These are phyloP conservation scores for Coemansia sp. DNA, from an alignment of 192 early-diverging fungal genomes.

Conservation along the genomic window DNA sequence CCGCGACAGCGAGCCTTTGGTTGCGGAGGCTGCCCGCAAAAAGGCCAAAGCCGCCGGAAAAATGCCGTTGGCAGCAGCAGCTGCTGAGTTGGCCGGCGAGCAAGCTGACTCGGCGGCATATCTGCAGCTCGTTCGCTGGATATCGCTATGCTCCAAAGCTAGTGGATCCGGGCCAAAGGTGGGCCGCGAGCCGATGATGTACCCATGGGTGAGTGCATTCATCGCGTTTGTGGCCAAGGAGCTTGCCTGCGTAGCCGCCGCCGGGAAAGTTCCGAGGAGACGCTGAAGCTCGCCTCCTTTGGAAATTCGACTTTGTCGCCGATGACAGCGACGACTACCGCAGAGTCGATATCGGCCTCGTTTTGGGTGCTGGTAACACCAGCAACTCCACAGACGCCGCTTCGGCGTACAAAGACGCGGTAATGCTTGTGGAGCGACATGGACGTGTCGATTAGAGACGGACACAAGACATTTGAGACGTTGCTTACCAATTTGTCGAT, in stretches of 20 bases:
- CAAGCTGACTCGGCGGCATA: neutral
- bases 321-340: neutral
- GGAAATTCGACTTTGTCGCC: neutral
- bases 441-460: neutral
- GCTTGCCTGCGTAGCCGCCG: neutral
- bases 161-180: neutral
- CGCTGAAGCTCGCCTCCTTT: neutral
- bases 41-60: too few species aligned
- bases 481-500: constrained; percentile 11
- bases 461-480: constrained; percentile 7
- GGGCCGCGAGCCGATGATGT: constrained; percentile 5
- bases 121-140: neutral
- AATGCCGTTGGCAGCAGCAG: neutral
- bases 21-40: too few species aligned
- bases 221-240: constrained; percentile 6
- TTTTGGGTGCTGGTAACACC: neutral
- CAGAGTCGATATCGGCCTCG: constrained; percentile 3
- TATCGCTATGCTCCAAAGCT: neutral
- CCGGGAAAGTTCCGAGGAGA: too few species aligned
- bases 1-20: too few species aligned
- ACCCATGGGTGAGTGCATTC: neutral
- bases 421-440: constrained; percentile 14
- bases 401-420: neutral
- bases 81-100: neutral
- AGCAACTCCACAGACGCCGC: neutral